phyloP scores from a whole-genome alignment of 148 eudicot genomes.

The Camellia granthamiana region DNA sequence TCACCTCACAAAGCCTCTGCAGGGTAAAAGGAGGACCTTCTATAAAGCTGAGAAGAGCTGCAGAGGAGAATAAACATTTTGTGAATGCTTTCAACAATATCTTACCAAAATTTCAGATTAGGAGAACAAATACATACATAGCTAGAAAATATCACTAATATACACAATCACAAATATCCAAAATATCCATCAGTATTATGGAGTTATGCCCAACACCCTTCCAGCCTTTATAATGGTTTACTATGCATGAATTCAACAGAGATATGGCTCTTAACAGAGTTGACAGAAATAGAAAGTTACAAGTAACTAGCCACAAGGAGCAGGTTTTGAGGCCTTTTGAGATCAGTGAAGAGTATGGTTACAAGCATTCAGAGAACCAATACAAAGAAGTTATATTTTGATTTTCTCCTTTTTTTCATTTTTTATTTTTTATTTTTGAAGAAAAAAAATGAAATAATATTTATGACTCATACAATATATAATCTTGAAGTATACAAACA shows the following conservation, averaged over 20 bases:
- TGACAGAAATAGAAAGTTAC: neutral
- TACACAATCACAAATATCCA: neutral
- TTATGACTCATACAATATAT: neutral
- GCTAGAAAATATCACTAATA: neutral
- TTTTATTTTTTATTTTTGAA: neutral
- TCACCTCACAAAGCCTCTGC: constrained; percentile 90
- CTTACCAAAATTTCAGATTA: neutral
- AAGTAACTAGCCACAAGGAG: neutral
- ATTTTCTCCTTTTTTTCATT: neutral
- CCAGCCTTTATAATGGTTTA: neutral
- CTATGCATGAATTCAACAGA: neutral
- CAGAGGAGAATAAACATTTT: constrained; percentile 19
- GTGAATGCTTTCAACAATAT: constrained; percentile 5
- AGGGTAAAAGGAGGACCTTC: constrained; percentile 94
- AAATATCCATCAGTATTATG: neutral
- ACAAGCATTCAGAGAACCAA: neutral
- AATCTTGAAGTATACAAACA: neutral
- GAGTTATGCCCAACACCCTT: neutral
- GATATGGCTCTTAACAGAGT: neutral
- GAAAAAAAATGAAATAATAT: neutral
- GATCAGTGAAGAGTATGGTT: neutral
- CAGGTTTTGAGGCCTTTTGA: neutral
- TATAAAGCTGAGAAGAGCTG: constrained; percentile 71
- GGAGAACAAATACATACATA: neutral
- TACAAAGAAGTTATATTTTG: no score